Conservation (phyloP, 495 filamentous ascomycete genomes). For the Penicillium fimorum region DNA sequence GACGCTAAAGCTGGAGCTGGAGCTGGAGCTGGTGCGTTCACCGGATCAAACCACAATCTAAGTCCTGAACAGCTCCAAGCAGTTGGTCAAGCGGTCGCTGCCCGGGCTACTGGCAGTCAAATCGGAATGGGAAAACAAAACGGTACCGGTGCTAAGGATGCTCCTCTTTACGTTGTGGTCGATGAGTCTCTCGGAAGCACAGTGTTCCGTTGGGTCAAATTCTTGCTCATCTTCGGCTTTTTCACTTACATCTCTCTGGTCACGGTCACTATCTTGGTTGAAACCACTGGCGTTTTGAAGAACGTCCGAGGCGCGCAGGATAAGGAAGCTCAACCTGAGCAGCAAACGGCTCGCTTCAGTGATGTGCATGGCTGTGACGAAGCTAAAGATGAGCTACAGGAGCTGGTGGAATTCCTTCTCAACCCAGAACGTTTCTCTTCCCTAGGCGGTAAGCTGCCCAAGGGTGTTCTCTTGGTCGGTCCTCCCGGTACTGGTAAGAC, state of each 20-base stretch:
- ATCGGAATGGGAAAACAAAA: slow-evolving; percentile 43
- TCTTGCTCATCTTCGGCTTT: slow-evolving; percentile 72
- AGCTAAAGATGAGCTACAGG: slow-evolving; percentile 95
- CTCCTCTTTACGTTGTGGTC: slow-evolving; percentile 91
- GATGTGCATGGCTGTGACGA: slow-evolving; percentile 98
- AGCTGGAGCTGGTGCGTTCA: slow-evolving; percentile 30
- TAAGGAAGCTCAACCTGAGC: slow-evolving; percentile 83
- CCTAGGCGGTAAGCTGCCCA: slow-evolving; percentile 92
- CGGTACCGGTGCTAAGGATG: slow-evolving; percentile 68
- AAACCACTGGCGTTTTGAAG: slow-evolving; percentile 71
- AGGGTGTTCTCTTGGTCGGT: slow-evolving; percentile 92
- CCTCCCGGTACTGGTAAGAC: slow-evolving; percentile 98
- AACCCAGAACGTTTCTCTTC: slow-evolving; percentile 88
- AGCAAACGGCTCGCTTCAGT: slow-evolving; percentile 85
- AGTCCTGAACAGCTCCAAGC: slow-evolving; percentile 70
- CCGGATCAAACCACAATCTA: slow-evolving; percentile 42
- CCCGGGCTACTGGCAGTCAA: slow-evolving; percentile 66
- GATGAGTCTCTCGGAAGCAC: slow-evolving; percentile 77
- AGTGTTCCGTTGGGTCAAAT: slow-evolving; percentile 89
- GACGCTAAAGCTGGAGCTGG: slow-evolving; percentile 27
- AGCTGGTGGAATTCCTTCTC: slow-evolving; percentile 92
- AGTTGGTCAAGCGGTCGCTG: slow-evolving; percentile 82
- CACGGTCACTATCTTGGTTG: slow-evolving; percentile 73
- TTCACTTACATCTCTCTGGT: slow-evolving; percentile 72
- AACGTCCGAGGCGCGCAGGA: slow-evolving; percentile 67